These are phyloP conservation scores for Termitomyces sp. DNA, from an alignment of 768 basidiomycete species.

Conservation along the genomic window DNA sequence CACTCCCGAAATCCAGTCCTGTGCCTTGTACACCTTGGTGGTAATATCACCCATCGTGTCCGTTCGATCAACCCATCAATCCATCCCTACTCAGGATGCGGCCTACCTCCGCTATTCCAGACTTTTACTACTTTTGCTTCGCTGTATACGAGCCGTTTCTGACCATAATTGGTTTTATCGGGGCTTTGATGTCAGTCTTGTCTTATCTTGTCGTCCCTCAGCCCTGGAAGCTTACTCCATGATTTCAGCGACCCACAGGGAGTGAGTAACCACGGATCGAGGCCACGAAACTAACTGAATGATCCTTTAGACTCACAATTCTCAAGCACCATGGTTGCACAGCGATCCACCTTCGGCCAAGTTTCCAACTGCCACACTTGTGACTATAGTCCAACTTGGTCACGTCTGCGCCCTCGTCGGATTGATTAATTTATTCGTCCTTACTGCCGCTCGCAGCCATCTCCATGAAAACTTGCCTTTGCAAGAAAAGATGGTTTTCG, in stretches of 20 bases:
- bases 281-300: not conserved
- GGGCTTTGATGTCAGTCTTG: slow-evolving; percentile 42
- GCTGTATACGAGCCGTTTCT: slow-evolving; percentile 70
- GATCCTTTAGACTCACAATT: slow-evolving; percentile 53
- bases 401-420: slow-evolving; percentile 75
- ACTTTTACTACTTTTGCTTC: slow-evolving; percentile 69
- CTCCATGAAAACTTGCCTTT: slow-evolving; percentile 51
- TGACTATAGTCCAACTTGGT: slow-evolving; percentile 70
- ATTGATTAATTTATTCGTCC: slow-evolving; percentile 60
- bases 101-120: slow-evolving; percentile 58
- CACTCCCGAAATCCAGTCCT: not conserved
- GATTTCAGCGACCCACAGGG: slow-evolving; percentile 50
- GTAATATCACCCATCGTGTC: slow-evolving; percentile 5
- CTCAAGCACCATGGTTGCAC: slow-evolving; percentile 69
- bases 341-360: slow-evolving; percentile 37
- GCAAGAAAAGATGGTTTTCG: slow-evolving; percentile 66
- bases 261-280: slow-evolving; percentile 30
- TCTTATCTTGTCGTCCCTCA: not conserved
- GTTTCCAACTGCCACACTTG: slow-evolving; percentile 56
- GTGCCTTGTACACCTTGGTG: slow-evolving; percentile 3
- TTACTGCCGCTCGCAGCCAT: slow-evolving; percentile 55
- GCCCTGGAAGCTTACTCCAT: slow-evolving; percentile 3
- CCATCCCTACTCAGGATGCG: slow-evolving; percentile 24
- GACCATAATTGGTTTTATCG: slow-evolving; percentile 58
- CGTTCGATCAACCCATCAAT: not conserved